Conservation (phyloP, 2,329 filamentous ascomycete species). For the Fusarium concolor region DNA sequence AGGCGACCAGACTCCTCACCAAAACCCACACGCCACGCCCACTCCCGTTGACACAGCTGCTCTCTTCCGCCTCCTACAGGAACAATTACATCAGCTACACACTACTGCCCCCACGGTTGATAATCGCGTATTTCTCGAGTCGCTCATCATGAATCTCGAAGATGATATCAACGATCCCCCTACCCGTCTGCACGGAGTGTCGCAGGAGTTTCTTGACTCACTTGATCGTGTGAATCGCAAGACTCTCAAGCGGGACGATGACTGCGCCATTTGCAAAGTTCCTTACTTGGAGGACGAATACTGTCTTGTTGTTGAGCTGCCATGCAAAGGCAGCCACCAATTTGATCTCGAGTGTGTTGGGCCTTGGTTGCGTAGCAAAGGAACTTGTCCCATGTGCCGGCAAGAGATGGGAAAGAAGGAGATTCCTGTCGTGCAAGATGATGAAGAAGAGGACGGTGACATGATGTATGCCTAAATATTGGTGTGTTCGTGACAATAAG, state of each 20-base stretch:
- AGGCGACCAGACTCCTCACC: constrained; percentile 52
- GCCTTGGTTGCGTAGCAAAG: constrained; percentile 73
- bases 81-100: constrained; percentile 66
- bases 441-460: constrained; percentile 65
- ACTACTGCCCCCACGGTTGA: constrained; percentile 60
- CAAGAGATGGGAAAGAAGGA: constrained; percentile 67
- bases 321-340: constrained; percentile 67
- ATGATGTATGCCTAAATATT: constrained; percentile 54
- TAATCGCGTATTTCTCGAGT: constrained; percentile 63
- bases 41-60: constrained; percentile 69
- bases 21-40: constrained; percentile 68
- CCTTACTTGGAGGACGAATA: constrained; percentile 71
- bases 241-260: constrained; percentile 61
- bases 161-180: constrained; percentile 65
- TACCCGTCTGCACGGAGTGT: constrained; percentile 63
- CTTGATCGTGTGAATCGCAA: constrained; percentile 69
- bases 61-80: constrained; percentile 68
- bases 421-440: constrained; percentile 58
- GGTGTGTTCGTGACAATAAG: constrained; percentile 12
- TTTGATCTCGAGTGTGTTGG: constrained; percentile 77
- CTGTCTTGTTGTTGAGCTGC: constrained; percentile 72
- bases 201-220: constrained; percentile 68
- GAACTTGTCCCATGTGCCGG: constrained; percentile 72
- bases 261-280: constrained; percentile 73
- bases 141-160: constrained; percentile 62